phyloP scores from a whole-genome alignment of 345 rosid genomes.

The Brassica carinata region DNA sequence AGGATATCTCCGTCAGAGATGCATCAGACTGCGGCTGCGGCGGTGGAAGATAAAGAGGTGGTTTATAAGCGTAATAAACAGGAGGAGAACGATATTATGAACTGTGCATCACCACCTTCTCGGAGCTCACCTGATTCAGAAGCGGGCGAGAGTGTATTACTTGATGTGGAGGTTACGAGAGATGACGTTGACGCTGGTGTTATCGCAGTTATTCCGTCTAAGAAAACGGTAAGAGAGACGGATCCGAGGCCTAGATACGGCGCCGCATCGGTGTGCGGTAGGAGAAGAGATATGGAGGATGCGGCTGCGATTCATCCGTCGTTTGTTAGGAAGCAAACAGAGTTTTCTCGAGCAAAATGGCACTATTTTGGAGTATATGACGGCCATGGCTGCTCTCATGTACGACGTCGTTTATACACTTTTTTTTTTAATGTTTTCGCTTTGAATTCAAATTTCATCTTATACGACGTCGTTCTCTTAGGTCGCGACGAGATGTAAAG shows the following conservation, averaged over 20 bases:
- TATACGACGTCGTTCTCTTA: slow-evolving; percentile 20
- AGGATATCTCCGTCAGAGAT: slow-evolving; percentile 44
- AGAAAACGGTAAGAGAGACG: slow-evolving; percentile 9
- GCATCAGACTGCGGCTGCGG: not conserved
- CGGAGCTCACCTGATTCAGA: slow-evolving; percentile 31
- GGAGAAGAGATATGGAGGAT: slow-evolving; percentile 92
- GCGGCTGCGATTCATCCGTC: slow-evolving; percentile 63
- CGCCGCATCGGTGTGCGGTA: slow-evolving; percentile 72
- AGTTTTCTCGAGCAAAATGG: slow-evolving; percentile 32
- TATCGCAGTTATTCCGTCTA: slow-evolving; percentile 1
- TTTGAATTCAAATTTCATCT: not conserved
- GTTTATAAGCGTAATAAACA: slow-evolving; percentile 50
- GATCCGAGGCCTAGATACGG: slow-evolving; percentile 60
- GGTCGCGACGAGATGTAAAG: slow-evolving; percentile 67
- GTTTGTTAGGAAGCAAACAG: slow-evolving; percentile 39
- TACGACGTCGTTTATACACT: slow-evolving; percentile 27
- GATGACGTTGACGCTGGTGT: not conserved
- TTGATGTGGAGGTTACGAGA: not conserved
- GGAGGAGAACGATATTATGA: slow-evolving; percentile 25
- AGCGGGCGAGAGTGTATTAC: slow-evolving; percentile 4
- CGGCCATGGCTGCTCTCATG: slow-evolving; percentile 83
- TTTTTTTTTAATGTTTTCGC: not conserved
- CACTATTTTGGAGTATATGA: slow-evolving; percentile 81
- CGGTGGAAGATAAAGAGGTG: slow-evolving; percentile 19
- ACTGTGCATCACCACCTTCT: slow-evolving; percentile 23